Base-by-base conservation (phyloP, 2,329 filamentous ascomycete genomes). In the Onygenales sp. region DNA sequence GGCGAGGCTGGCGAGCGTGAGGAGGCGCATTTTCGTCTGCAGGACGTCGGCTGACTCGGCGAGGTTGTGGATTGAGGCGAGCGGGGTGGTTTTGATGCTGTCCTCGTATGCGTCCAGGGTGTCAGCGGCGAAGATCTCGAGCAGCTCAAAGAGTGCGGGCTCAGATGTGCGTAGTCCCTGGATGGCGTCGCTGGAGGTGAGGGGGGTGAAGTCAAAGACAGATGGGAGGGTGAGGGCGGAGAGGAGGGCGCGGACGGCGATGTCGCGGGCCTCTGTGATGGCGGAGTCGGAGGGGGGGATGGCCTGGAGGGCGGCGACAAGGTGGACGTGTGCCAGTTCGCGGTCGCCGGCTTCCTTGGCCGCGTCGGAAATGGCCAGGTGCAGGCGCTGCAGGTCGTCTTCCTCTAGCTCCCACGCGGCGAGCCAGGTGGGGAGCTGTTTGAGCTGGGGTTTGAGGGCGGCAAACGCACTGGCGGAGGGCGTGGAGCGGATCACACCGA, bases 81-180 rank as follows among this genome's bases (percentile, higher is more conserved):
- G 67, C 9, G 69, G 69, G 51, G 65, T 73, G 56, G 70, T 62
- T 45, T 94, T 87, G 69, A 88, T 84, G 77, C 97, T 97, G 73
- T 95, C 91, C 70, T 89, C 87, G 77, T 93, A 95, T 73, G 95
- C 89, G 68, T 97, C 91, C 52, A 96, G 83, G 62, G 91, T 87
- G 72, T 97, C 91, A 65, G 93, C 87, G 62, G 88, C 87, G 74
- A 97, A 96, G 66, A 97, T 88, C 65, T 96, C 91, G 53, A 98
- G 86, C 39, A 98, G 82, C 73, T 97, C 89, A 63, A 88, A 91
- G 74, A 92, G 88, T 59, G 87, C 79, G 56, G 87, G 82, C 67
- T 96, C 87, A 50, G 87, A 88, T 65, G 92, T 86, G 67, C 84
- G 83, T 49, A 98, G 84, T 13, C 88, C 87, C 74, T 96, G 90